Conservation (phyloP, 2,329 filamentous ascomycete species). For the Aspergillus proliferans region DNA sequence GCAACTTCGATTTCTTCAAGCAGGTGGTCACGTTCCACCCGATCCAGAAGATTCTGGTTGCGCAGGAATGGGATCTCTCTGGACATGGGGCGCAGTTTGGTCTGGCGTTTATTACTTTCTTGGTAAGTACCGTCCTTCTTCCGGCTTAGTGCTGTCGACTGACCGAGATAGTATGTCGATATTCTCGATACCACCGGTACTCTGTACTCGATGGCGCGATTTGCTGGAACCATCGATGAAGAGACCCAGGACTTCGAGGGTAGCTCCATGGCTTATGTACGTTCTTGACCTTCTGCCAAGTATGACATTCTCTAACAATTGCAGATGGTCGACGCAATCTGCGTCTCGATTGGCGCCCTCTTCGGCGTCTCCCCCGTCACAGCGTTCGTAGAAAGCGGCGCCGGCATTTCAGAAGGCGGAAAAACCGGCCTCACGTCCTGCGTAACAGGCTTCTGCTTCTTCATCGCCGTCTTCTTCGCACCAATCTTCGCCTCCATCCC, state of each 20-base stretch:
- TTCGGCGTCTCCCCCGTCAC: constrained; percentile 76
- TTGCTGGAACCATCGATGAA: constrained; percentile 72
- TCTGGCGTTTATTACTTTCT: constrained; percentile 77
- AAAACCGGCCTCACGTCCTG: constrained; percentile 80
- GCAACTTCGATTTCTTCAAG: constrained; percentile 78
- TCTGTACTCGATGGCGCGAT: constrained; percentile 82
- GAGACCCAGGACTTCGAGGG: constrained; percentile 82
- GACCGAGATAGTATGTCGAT: constrained; percentile 60
- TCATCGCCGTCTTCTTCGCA: constrained; percentile 81
- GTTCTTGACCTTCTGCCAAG: constrained; percentile 1
- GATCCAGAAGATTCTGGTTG: constrained; percentile 62
- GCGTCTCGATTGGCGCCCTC: constrained; percentile 72
- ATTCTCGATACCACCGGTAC: constrained; percentile 84
- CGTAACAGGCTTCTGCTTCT: constrained; percentile 72
- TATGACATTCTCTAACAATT: not conserved
- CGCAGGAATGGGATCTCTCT: constrained; percentile 67
- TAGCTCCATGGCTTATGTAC: constrained; percentile 68
- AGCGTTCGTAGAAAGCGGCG: constrained; percentile 82
- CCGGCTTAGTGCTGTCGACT: not conserved
- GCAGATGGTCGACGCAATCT: constrained; percentile 66
- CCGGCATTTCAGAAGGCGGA: constrained; percentile 81
- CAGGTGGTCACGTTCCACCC: constrained; percentile 78
- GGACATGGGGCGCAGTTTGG: constrained; percentile 69
- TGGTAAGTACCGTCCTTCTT: constrained; percentile 32
- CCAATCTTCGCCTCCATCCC: constrained; percentile 87